Conservation (phyloP, 116 monocot genomes). For the Posidonia oceanica region DNA sequence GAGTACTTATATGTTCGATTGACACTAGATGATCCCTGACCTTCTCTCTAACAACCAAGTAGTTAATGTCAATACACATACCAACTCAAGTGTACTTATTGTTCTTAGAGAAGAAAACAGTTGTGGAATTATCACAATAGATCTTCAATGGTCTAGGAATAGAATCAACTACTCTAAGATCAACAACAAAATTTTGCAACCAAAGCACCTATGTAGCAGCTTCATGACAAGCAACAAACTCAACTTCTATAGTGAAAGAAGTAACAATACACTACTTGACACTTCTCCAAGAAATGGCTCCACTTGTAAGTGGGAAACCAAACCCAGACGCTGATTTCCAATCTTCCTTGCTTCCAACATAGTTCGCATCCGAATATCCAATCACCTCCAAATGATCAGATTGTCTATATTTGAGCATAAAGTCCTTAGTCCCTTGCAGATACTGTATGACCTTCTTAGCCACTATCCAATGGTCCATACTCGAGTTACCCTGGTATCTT, state of each 20-base stretch:
- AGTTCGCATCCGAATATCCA: not conserved
- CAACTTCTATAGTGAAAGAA: constrained; percentile 4
- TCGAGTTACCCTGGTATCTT: not conserved
- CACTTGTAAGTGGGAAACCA: not conserved
- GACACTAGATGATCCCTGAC: not conserved
- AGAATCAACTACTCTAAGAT: constrained; percentile 5
- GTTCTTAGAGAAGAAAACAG: constrained; percentile 6
- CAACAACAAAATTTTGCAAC: constrained; percentile 1
- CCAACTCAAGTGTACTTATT: not conserved
- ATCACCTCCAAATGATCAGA: constrained; percentile 5
- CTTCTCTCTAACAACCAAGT: constrained; percentile 2
- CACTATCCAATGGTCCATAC: constrained; percentile 6
- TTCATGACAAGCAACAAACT: constrained; percentile 7
- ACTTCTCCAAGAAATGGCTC: constrained; percentile 7
- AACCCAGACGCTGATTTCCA: not conserved
- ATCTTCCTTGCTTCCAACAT: not conserved
- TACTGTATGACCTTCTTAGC: constrained; percentile 9
- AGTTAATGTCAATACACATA: constrained; percentile 5
- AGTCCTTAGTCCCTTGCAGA: not conserved
- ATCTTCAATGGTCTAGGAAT: constrained; percentile 5
- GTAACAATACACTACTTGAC: not conserved
- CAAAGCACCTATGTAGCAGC: constrained; percentile 1
- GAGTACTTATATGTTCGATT: not conserved
- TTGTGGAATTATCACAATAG: not conserved
- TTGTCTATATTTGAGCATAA: constrained; percentile 1